Conservation (phyloP, 192 early-diverging fungal species). For the Kappamyces sp. region DNA sequence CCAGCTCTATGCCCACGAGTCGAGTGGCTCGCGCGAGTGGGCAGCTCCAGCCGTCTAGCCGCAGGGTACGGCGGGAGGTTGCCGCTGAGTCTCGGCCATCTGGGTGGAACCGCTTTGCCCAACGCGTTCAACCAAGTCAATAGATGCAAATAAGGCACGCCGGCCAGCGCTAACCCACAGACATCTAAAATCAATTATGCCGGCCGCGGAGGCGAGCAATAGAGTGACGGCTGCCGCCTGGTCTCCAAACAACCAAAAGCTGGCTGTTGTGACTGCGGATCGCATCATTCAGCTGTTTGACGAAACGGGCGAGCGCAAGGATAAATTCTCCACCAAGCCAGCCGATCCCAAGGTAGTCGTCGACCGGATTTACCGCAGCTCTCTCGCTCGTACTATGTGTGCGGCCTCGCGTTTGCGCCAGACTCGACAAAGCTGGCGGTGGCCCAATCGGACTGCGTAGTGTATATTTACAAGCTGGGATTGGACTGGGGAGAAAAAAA, state of each 20-base stretch:
- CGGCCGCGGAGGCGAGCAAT: slow-evolving; percentile 28
- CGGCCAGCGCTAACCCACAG: background rate
- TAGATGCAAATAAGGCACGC: too few relatives aligned
- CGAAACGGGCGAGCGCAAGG: slow-evolving; percentile 62
- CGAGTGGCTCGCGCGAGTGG: too few relatives aligned
- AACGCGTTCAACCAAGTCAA: too few relatives aligned
- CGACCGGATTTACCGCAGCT: slow-evolving; percentile 11
- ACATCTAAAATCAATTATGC: slow-evolving; percentile 49
- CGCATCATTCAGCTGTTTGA: slow-evolving; percentile 54
- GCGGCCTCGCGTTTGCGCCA: slow-evolving; percentile 56
- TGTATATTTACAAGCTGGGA: slow-evolving; percentile 62
- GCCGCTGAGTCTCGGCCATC: too few relatives aligned
- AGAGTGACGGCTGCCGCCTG: slow-evolving; percentile 48
- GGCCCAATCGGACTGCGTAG: slow-evolving; percentile 54
- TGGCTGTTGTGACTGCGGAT: slow-evolving; percentile 51
- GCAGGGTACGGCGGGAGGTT: too few relatives aligned
- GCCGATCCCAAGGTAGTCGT: slow-evolving; percentile 54
- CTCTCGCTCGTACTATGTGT: slow-evolving; percentile 40
- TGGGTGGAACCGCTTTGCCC: too few relatives aligned
- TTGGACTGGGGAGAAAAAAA: slow-evolving; percentile 67
- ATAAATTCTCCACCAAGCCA: slow-evolving; percentile 58
- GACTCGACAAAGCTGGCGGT: slow-evolving; percentile 59
- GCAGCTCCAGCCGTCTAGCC: too few relatives aligned
- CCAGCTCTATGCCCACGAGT: too few relatives aligned
- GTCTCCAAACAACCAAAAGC: slow-evolving; percentile 57